Base-by-base conservation (phyloP, 1,139 yeast genomes). In the Saccharomyces hybrid region DNA sequence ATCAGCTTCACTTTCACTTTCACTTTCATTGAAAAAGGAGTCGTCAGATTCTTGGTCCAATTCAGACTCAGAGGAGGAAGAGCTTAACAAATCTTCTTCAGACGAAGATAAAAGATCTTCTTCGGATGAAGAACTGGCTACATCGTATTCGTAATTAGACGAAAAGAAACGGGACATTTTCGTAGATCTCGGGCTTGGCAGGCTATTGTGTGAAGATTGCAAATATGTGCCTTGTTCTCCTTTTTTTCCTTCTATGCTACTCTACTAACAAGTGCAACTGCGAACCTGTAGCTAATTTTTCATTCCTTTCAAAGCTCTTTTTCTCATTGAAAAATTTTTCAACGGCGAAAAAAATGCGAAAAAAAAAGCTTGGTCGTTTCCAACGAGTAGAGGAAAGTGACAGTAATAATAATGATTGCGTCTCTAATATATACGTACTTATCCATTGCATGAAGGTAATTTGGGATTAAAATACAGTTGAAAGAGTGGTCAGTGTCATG, bases 51-150 rank as follows among this genome's bases (percentile, higher is more conserved):
- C 59, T 46, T 71, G 74, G 58, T 73, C 76, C 56, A 74, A 78
- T 53, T 75, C 78, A 20, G 44, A 38, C 25, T 38, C 44, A 38
- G 44, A 38, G 49, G 75, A 77, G 50, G 79, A 73, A 44, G 80
- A 76, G 56, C 74, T 67, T 56, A 81, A 68, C 63, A 81, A 74
- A 68, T 82, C 89, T 63, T 85, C 91, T 64, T 82, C 86, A 51
- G 88, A 82, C 51, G 88, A 78, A 61, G 85, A 80, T 67, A 84
- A 77, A 65, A 84, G 76, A 63, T 83, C 89, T 66, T 86, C 95
- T 63, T 86, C 95, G 60, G 83, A 84, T 46, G 89, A 82, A 49
- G 95, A 85, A 54, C 86, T 79, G 64, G 82, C 83, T 56, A 80
- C 74, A 62, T 79, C 83, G 59, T 81, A 78, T 59, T 75, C 76